Percentiles rank a stretch among this genome's conserved stretches.
Evolutionary conservation across 1,139 yeast genomes (phyloP).

Genomic region (Taphrina sp.): DNA sequence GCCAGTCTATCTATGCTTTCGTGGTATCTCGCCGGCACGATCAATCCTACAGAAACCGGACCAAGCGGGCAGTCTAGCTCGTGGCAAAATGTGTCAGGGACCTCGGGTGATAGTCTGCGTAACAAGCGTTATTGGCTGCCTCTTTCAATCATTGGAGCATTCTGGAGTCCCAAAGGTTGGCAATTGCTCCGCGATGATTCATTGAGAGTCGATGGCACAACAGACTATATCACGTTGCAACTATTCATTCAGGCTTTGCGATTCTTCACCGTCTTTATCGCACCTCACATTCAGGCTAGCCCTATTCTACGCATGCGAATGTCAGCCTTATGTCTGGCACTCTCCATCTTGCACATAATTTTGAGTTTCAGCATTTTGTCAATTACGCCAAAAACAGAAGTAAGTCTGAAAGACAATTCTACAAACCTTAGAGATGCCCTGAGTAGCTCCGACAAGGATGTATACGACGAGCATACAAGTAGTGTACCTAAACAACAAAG

Average conservation of each 20-base stretch:
- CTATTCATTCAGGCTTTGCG: neutral
- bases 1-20: conserved; percentile 13
- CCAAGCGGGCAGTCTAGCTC: neutral
- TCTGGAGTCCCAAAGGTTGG: conserved; percentile 12
- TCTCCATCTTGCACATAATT: conserved; percentile 1
- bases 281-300: neutral
- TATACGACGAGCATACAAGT: neutral
- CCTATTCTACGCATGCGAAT: neutral
- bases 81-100: too few species aligned
- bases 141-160: conserved; percentile 4
- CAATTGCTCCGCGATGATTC: neutral
- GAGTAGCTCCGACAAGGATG: neutral
- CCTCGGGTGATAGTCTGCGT: too few species aligned
- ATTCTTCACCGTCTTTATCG: neutral
- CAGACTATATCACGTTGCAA: conserved; percentile 7
- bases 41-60: neutral
- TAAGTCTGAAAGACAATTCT: neutral
- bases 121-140: conserved; percentile 4
- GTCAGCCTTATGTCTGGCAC: neutral
- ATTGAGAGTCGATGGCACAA: conserved; percentile 7
- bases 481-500: too few species aligned
- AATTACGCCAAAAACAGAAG: neutral
- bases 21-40: conserved; percentile 33
- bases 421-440: neutral
- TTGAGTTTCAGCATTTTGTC: conserved; percentile 1